Evolutionary conservation across 352 stramenopile species (phyloP), one percentile per base, ranked within the genome.

Genomic region (Globisporangium parvum): DNA sequence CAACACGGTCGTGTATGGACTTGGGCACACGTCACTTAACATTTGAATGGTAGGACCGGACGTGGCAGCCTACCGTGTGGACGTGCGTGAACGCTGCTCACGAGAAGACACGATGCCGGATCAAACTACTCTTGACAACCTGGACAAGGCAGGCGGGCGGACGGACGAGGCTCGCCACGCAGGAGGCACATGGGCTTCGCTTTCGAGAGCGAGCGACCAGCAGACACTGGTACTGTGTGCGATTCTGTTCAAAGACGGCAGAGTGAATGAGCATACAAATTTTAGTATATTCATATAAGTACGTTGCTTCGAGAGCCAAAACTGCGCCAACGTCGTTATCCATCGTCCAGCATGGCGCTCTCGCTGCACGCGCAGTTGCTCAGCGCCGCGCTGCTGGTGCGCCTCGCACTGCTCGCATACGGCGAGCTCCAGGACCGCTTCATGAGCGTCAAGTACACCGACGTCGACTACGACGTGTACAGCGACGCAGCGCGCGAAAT

Each of bases 381-480:
- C 31, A 66, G 68, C 24, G 67, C 53, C 21, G 81, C 81, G 57
- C 67, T 89, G 47, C 51, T 66, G 55, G 24, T 89, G 58, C 85
- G 85, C 3, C 55, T 93, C 21, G 70, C 59, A 57, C 66, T 93
- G 26, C 64, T 94, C 31, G 49, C 75, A n/a, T 94, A 89, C 58
- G 84, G 84, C 31, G 67, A 78, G 15, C 64, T 89, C 47, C 86
- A 96, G 62, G 86, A 96, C 57, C 62, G 62, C 0, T 76, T 80
- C 48, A 78, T 96, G 69, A 49, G 63, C 28, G 84, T 96, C 55
- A 96, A 96, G 59, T 99, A 99, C 70, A 99, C 97, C 17, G 97
- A 99, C 60, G 91, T 99, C 40, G 97, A 99, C 76, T 99, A 99
- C 73, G 80, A 98, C 47, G 97, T 99, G 21, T 98, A 99, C 77